Base-by-base conservation (phyloP, 345 rosid species). In the Bruguiera sexangula region DNA sequence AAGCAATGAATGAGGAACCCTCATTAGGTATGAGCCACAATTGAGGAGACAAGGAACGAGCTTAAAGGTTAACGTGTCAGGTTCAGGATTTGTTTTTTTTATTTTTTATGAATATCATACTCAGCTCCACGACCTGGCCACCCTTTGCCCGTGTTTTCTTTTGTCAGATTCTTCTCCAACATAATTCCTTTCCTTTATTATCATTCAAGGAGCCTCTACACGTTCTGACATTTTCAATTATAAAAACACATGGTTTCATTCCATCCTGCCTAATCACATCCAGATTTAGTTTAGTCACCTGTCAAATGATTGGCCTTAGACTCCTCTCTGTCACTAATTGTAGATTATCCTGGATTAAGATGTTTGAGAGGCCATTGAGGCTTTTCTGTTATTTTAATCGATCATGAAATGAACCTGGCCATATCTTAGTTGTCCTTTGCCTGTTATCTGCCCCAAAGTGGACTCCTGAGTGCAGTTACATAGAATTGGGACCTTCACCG, bases 41-140 rank as follows among this genome's bases (percentile, higher is more conserved):
- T 21, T 19, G 62, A 61, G 51, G 64, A 73, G 85, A 85, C 88
- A 82, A 26, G 57, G 83, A 82, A 71, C 85, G 82, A 71, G 79
- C 77, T 76, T 46, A 24, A 63, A 53, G 86, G 77, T 75, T 79
- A 66, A 70, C 76, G 55, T 79, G 89, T 82, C 83, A 56, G 81
- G 53, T 46, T 57, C 52, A 66, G 39, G 19, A 31, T 52, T 43
- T 37, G n/a, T 57, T 55, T 48, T 71, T 59, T 60, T 32, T 34
- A n/a, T 37, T 61, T 53, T 71, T 60, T 60, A 22, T 73, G 59
- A 69, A 68, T 63, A 19, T 61, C 55, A 74, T 54, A 61, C 72
- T 80, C 82, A 78, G 62, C 80, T 73, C 80, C 85, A 87, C 86
- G 92, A 82, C 76, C 69, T 71, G 62, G 85, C 82, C 83, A 78